phyloP scores from a whole-genome alignment of 805 yeast species.

The Metschnikowia reukaufii region DNA sequence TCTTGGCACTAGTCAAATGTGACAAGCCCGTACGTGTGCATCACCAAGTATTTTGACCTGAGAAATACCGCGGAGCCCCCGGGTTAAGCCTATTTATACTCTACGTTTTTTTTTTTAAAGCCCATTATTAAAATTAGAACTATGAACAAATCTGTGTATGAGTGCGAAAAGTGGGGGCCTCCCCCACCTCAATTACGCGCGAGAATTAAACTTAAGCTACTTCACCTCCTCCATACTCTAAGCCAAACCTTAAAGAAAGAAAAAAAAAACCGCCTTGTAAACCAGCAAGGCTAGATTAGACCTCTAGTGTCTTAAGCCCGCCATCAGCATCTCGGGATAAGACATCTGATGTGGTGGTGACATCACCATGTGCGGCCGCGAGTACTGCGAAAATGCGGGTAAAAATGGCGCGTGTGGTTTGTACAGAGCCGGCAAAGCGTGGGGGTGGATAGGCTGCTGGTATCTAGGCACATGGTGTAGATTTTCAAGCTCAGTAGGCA shows the following conservation, averaged over 20 bases:
- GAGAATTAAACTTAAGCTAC: neutral
- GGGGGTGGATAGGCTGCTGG: constrained; percentile 1
- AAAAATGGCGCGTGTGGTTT: constrained; percentile 2
- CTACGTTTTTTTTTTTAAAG: too few relatives aligned
- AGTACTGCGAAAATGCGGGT: constrained; percentile 2
- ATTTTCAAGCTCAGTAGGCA: neutral
- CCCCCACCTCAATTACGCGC: neutral
- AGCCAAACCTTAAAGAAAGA: neutral
- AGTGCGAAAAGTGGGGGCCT: neutral
- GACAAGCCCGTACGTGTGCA: too few relatives aligned
- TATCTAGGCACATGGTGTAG: constrained; percentile 2
- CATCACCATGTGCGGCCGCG: constrained; percentile 3
- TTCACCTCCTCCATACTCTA: neutral
- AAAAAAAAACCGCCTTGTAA: neutral
- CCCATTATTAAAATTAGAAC: too few relatives aligned
- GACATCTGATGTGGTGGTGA: constrained; percentile 5
- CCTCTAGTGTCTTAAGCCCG: neutral
- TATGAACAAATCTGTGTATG: neutral
- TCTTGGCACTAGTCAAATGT: too few relatives aligned
- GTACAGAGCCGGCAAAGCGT: neutral
- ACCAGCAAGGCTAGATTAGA: constrained; percentile 1
- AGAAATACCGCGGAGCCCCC: too few relatives aligned
- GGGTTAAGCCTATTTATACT: too few relatives aligned
- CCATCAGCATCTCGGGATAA: neutral
- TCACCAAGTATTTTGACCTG: too few relatives aligned